Evolutionary conservation across 106 monocot species (phyloP).

Genomic region (Phalaenopsis aphrodite): DNA sequence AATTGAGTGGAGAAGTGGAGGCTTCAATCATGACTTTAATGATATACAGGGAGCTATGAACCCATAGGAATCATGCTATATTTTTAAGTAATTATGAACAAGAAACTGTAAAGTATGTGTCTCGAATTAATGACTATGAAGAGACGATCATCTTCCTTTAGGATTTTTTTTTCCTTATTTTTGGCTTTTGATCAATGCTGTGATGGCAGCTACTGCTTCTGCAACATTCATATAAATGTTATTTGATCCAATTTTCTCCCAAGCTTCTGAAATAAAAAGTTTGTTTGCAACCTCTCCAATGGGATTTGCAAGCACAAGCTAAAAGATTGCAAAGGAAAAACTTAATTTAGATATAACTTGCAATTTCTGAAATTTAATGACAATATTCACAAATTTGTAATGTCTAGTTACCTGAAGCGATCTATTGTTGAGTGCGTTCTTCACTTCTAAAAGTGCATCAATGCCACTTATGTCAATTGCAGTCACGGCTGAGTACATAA

Average conservation of each 20-base stretch:
- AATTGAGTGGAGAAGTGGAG: too few species aligned
- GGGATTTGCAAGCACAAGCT: constrained; percentile 54
- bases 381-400: not conserved
- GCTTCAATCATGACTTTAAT: too few species aligned
- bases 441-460: constrained; percentile 41
- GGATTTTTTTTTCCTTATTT: not conserved
- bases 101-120: too few species aligned
- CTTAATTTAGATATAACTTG: not conserved
- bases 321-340: constrained; percentile 4
- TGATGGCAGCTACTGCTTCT: constrained; percentile 10
- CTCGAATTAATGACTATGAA: too few species aligned
- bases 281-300: constrained; percentile 33
- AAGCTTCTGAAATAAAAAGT: constrained; percentile 24
- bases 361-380: not conserved
- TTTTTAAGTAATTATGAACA: too few species aligned
- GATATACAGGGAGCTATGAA: too few species aligned
- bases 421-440: constrained; percentile 34
- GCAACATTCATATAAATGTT: constrained; percentile 21
- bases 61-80: too few species aligned
- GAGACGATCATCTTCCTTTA: too few species aligned
- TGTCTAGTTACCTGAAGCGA: constrained; percentile 31
- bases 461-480: constrained; percentile 48
- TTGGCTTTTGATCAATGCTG: not conserved
- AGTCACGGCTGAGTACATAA: constrained; percentile 28
- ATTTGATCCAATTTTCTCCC: constrained; percentile 33